Conservation (phyloP, 2,329 filamentous ascomycete genomes). For the Botrytis galanthina region DNA sequence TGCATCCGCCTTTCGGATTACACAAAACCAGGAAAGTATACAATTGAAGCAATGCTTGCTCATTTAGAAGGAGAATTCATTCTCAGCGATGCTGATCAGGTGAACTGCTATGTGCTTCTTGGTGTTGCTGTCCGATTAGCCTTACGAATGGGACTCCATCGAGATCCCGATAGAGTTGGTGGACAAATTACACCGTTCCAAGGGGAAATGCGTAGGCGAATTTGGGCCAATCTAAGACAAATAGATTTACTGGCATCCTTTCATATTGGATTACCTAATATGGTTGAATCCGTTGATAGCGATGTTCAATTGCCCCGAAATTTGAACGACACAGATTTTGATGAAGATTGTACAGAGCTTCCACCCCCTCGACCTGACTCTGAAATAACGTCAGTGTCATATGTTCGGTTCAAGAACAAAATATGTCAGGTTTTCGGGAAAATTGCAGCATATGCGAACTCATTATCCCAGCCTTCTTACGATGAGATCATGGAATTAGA, state of each 20-base stretch:
- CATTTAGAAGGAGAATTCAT: slow-evolving; percentile 55
- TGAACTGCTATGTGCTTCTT: slow-evolving; percentile 53
- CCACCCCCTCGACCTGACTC: slow-evolving; percentile 31
- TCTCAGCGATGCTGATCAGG: slow-evolving; percentile 50
- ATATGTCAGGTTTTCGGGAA: slow-evolving; percentile 38
- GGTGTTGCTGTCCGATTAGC: slow-evolving; percentile 52
- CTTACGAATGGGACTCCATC: slow-evolving; percentile 57
- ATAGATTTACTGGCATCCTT: slow-evolving; percentile 64
- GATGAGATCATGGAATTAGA: neutral
- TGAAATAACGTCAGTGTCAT: neutral
- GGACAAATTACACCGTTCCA: slow-evolving; percentile 48
- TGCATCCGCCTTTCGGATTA: slow-evolving; percentile 52
- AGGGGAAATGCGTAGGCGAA: slow-evolving; percentile 61
- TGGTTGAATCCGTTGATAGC: slow-evolving; percentile 40
- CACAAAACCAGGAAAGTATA: slow-evolving; percentile 48
- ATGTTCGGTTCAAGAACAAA: slow-evolving; percentile 29
- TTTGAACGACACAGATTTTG: slow-evolving; percentile 43
- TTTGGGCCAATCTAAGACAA: slow-evolving; percentile 54
- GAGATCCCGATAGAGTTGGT: slow-evolving; percentile 44
- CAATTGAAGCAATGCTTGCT: slow-evolving; percentile 51
- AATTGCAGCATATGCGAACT: slow-evolving; percentile 35
- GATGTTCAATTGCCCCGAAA: slow-evolving; percentile 44
- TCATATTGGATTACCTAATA: slow-evolving; percentile 64
- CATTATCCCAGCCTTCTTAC: neutral
- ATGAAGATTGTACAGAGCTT: slow-evolving; percentile 38